These are phyloP conservation scores for Trypanosoma lewisi DNA, from an alignment of 208 protist species.

Conservation along the genomic window DNA sequence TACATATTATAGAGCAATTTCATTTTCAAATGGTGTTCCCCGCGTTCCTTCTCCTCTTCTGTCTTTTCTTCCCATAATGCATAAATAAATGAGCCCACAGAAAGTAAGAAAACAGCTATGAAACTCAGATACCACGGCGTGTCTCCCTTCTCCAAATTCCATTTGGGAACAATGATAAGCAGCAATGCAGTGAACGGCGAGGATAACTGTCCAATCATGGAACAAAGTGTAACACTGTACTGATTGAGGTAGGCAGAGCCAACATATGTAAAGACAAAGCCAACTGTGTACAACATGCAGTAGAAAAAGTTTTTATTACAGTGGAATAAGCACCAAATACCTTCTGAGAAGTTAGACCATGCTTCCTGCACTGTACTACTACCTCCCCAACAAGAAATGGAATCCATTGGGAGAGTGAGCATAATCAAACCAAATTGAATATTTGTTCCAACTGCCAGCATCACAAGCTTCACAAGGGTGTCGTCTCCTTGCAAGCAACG, in stretches of 20 bases:
- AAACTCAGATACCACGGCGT: constrained; percentile 73
- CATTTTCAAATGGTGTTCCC: constrained; percentile 65
- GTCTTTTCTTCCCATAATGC: constrained; percentile 79
- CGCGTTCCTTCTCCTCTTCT: constrained; percentile 58
- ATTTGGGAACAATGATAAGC: constrained; percentile 65
- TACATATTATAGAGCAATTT: constrained; percentile 6
- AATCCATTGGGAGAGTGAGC: constrained; percentile 68
- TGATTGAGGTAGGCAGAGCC: constrained; percentile 85
- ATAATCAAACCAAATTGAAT: constrained; percentile 65
- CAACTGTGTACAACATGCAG: constrained; percentile 71
- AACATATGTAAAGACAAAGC: constrained; percentile 78
- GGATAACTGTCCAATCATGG: constrained; percentile 76
- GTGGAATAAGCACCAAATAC: constrained; percentile 58
- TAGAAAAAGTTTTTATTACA: constrained; percentile 61
- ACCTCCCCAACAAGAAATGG: constrained; percentile 76
- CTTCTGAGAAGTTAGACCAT: constrained; percentile 69
- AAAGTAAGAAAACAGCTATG: constrained; percentile 60
- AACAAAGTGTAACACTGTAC: constrained; percentile 79
- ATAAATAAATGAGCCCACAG: constrained; percentile 61
- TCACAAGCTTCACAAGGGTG: constrained; percentile 79
- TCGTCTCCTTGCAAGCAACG: constrained; percentile 39
- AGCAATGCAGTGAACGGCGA: constrained; percentile 73
- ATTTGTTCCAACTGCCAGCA: constrained; percentile 64
- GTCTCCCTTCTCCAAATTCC: constrained; percentile 56
- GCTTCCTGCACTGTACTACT: constrained; percentile 48